Base-by-base conservation (phyloP, 2,329 filamentous ascomycete genomes). In the Zymoseptoria brevis region DNA sequence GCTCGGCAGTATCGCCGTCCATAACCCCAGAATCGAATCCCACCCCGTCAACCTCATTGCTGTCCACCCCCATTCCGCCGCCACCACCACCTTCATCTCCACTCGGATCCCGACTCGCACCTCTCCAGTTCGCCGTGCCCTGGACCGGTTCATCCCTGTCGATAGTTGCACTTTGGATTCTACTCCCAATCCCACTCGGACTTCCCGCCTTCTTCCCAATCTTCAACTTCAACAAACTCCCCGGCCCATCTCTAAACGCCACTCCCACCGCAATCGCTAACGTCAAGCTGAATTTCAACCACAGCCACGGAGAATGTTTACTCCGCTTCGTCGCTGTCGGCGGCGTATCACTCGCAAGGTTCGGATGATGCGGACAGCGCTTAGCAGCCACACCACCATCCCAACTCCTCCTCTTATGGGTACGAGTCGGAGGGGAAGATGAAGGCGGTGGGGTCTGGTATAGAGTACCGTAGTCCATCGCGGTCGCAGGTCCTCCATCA, bases 201-300 rank as follows among this genome's bases (percentile, higher is more conserved):
- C 35, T 41, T 3, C 9, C 35, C 9, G 9, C 35, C 35, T 41
- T 41, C 35, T 45, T 45, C 11, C 35, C 35, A n/a, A 45, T 11
- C 13, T n/a, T 45, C 60, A 30, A 62, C 60, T 61, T 63, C 52
- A 79, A 58, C 61, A 79, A 68, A 55, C 68, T 71, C 16, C 68
- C 76, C 16, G 78, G 78, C 1, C 78, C 78, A 56, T 79, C 71
- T 54, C 73, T 75, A 50, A 80, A 72, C 7, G 78, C 78, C 2
- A 77, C 71, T n/a, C 77, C 77, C 50, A 80, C 72, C 11, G 78
- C 78, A 59, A 80, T 71, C 49, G 77, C 74, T 50, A 80, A 69
- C 13, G 77, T 76, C 54, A 79, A 66, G 8, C 75, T 77, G 63
- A 80, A 79, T 60, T 76, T 77, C 41, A 78, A 68, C 78, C 78